Base-by-base conservation (phyloP, 2,329 filamentous ascomycete species). In the Aspergillus fischeri region DNA sequence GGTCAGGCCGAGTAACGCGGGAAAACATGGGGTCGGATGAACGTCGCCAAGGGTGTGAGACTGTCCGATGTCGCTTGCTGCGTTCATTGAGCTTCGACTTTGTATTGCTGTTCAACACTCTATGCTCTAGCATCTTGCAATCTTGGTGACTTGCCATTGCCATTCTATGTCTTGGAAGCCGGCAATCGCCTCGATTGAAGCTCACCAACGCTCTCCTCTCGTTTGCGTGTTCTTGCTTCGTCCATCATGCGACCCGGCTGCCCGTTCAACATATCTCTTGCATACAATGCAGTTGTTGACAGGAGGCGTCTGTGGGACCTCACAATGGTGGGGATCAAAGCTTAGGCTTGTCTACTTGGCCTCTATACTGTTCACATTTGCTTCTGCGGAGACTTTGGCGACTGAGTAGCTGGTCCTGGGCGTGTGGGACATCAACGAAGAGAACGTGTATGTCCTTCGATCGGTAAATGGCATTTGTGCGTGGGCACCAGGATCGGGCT, bases 261-360 rank as follows among this genome's bases (percentile, higher is more conserved):
- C 44, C 44, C 21, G 11, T 47, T 47, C 44, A 27, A 24, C 24
- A 24, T 14, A 11, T 25, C 24, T 44, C 44, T 47, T 21, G 20
- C 24, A 24, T 47, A 25, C 10, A 9, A 25, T 25, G 44, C 44
- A 6, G 9, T 61, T 60, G 61, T 58, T 60, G 41, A 54, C 65
- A 58, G 67, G 60, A 69, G 71, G 35, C 29, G 45, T 47, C 72
- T 66, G 75, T 77, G 82, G 91, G 90, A 91, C 90, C 89, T 91
- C 91, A 91, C 89, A 85, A 73, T 87, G 84, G 89, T 92, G 91
- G 89, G 89, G 80, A 87, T 95, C 91, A 95, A 91, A 92, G 91
- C 81, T 86, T 91, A 80, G 90, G 83, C 91, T 93, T 92, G 90
- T 93, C 90, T 79, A 83, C 53, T 32, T 54, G 79, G 65, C 69